phyloP scores from a whole-genome alignment of 2,329 filamentous ascomycete species.

The Sporothrix luriei region DNA sequence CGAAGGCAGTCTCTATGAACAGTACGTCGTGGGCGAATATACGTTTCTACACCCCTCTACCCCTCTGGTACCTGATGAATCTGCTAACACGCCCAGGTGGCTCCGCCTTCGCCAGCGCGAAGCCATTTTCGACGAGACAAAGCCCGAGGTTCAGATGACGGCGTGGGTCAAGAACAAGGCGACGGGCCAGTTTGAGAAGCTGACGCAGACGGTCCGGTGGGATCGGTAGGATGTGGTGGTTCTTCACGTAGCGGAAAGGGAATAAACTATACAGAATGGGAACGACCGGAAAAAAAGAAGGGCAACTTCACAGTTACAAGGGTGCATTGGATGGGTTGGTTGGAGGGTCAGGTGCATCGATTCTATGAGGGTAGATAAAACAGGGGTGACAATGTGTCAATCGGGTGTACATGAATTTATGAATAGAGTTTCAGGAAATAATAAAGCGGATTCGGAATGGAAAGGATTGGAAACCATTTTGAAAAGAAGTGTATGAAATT shows the following conservation, averaged over 20 bases:
- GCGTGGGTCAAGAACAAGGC: slow-evolving; percentile 27
- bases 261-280: neutral
- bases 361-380: neutral
- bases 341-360: neutral
- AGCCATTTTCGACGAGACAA: slow-evolving; percentile 31
- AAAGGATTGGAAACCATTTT: neutral
- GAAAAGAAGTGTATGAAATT: neutral
- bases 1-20: slow-evolving; percentile 44
- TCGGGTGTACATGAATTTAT: neutral
- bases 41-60: too few relatives aligned
- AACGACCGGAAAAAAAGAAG: neutral
- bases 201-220: slow-evolving; percentile 28
- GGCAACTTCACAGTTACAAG: slow-evolving; percentile 14
- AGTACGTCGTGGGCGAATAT: slow-evolving; percentile 38
- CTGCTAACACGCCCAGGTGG: slow-evolving; percentile 25
- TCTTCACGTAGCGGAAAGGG: neutral
- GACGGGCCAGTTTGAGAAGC: slow-evolving; percentile 29
- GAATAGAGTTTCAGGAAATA: neutral
- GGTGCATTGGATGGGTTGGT: neutral
- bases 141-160: slow-evolving; percentile 31
- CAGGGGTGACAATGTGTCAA: neutral
- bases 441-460: neutral
- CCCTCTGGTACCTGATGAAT: neutral
- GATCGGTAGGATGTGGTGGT: slow-evolving; percentile 19
- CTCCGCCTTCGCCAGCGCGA: slow-evolving; percentile 33